A percentile compares a stretch with the other conserved stretches of the same genome.
Evolutionary conservation across 495 filamentous ascomycete genomes (phyloP).

Genomic region (Tuber brumale): DNA sequence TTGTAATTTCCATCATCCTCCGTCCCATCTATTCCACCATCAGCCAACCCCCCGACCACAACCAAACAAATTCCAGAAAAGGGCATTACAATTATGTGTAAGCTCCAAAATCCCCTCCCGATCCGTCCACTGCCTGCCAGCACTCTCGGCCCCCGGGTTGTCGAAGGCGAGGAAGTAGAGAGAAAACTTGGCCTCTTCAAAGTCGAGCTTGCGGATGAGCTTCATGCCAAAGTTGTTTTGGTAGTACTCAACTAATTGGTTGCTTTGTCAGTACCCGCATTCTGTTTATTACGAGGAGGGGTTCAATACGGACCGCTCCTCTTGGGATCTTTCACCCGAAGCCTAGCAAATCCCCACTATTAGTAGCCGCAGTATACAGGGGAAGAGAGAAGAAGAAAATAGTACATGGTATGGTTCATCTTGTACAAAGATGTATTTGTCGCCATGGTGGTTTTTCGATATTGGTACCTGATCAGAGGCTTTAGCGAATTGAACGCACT

Average conservation of each 20-base stretch:
- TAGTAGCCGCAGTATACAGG: conserved; percentile 18
- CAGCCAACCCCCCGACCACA: not conserved
- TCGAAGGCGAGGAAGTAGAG: conserved; percentile 81
- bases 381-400: conserved; percentile 21
- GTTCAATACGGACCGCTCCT: conserved; percentile 53
- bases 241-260: conserved; percentile 74
- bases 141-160: conserved; percentile 54
- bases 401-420: conserved; percentile 75
- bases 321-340: conserved; percentile 91
- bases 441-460: conserved; percentile 53
- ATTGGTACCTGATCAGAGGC: conserved; percentile 6
- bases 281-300: not conserved
- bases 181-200: conserved; percentile 78
- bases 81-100: conserved; percentile 67
- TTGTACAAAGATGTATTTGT: conserved; percentile 78
- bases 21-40: conserved; percentile 57
- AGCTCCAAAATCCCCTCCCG: conserved; percentile 87
- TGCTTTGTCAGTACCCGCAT: not conserved
- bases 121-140: conserved; percentile 63
- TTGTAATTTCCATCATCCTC: conserved; percentile 78
- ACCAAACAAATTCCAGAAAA: not conserved
- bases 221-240: conserved; percentile 78
- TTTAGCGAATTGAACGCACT: conserved; percentile 1
- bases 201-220: conserved; percentile 54
- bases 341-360: conserved; percentile 53